Conservation (phyloP, 2,329 filamentous ascomycete species). For the Colletotrichum godetiae region DNA sequence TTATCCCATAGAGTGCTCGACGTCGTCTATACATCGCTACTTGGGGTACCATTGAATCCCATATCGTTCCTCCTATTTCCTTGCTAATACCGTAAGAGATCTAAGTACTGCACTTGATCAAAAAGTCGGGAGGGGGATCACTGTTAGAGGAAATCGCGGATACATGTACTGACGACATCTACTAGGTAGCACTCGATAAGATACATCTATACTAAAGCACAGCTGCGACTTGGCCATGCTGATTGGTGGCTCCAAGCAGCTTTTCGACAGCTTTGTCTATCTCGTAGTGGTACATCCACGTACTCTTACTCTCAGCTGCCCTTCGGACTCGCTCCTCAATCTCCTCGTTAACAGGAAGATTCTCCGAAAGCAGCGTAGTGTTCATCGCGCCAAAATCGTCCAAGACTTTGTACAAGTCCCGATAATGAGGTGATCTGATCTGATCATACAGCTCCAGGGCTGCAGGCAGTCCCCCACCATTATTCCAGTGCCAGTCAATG, state of each 20-base stretch:
- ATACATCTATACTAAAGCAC: neutral
- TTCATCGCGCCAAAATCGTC: slow-evolving; percentile 39
- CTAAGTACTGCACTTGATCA: too few species aligned
- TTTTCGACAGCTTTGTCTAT: slow-evolving; percentile 33
- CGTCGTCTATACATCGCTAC: too few species aligned
- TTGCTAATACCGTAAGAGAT: too few species aligned
- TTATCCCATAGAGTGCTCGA: too few species aligned
- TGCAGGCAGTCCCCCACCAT: slow-evolving; percentile 30
- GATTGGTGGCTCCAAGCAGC: neutral
- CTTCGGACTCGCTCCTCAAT: slow-evolving; percentile 40
- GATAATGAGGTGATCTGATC: slow-evolving; percentile 45
- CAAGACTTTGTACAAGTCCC: slow-evolving; percentile 40
- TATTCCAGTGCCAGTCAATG: slow-evolving; percentile 40
- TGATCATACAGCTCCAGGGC: slow-evolving; percentile 42
- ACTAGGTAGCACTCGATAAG: too few species aligned
- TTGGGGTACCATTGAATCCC: too few species aligned
- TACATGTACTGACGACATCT: too few species aligned
- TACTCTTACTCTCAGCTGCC: slow-evolving; percentile 37
- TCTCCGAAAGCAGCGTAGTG: slow-evolving; percentile 34
- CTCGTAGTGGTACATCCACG: slow-evolving; percentile 44
- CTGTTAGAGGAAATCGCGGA: too few species aligned
- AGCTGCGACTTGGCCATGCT: neutral
- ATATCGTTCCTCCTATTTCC: too few species aligned
- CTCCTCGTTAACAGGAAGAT: slow-evolving; percentile 39
- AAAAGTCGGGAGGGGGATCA: too few species aligned